A percentile compares a stretch with the other conserved stretches of the same genome.
Conservation (phyloP, 768 basidiomycete genomes). For the Auriscalpium orientale region DNA sequence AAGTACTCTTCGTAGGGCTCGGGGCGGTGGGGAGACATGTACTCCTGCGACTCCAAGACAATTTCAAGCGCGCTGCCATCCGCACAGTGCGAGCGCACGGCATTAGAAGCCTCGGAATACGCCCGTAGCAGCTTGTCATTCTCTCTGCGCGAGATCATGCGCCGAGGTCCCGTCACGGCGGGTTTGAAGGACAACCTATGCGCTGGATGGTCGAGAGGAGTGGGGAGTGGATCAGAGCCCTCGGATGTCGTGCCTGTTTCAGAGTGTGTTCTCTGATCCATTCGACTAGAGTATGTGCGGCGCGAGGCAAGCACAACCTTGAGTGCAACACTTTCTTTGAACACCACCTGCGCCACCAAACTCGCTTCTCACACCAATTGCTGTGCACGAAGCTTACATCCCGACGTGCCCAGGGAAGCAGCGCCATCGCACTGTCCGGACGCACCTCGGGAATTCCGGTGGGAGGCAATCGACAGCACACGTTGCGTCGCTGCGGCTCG, state of each 20-base stretch:
- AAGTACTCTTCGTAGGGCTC: conserved; percentile 15
- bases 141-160: conserved; percentile 1
- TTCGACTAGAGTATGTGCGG: no score
- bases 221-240: conserved; percentile 1
- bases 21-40: conserved; percentile 7
- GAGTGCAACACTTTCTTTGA: no score
- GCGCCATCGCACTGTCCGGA: no score
- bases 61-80: neutral
- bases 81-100: neutral
- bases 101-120: conserved; percentile 1
- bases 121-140: conserved; percentile 1
- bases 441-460: no score
- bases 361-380: no score
- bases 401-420: no score
- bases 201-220: conserved; percentile 4
- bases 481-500: no score
- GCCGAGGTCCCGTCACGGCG: conserved; percentile 4
- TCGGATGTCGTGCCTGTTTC: neutral
- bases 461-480: no score
- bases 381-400: no score
- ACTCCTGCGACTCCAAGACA: conserved; percentile 9
- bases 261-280: no score
- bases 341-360: no score
- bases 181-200: neutral
- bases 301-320: no score